phyloP scores from a whole-genome alignment of 106 monocot species.

The Ottelia alismoides region DNA sequence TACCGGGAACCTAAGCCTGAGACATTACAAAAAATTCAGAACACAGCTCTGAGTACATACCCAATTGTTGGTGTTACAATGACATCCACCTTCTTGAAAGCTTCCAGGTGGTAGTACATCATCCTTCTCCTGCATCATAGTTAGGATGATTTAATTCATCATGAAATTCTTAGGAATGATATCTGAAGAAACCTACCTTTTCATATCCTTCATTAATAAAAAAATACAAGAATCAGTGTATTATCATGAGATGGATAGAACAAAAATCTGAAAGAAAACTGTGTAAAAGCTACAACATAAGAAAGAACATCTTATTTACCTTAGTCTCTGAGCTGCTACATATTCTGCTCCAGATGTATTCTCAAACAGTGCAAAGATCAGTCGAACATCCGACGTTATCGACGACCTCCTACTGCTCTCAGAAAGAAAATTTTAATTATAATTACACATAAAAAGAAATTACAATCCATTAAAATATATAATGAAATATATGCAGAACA shows the following conservation, averaged over 20 bases:
- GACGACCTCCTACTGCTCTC: slow-evolving; percentile 41
- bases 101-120: slow-evolving; percentile 89
- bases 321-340: slow-evolving; percentile 82
- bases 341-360: slow-evolving; percentile 73
- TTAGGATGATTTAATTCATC: too few relatives aligned
- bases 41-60: slow-evolving; percentile 29
- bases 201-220: too few relatives aligned
- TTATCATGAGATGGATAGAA: too few relatives aligned
- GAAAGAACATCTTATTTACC: slow-evolving; percentile 43
- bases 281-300: too few relatives aligned
- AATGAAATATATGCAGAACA: background rate
- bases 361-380: slow-evolving; percentile 59
- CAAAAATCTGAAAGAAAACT: too few relatives aligned
- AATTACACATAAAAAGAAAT: too few relatives aligned
- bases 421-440: too few relatives aligned
- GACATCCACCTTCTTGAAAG: slow-evolving; percentile 91
- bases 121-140: slow-evolving; percentile 77
- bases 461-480: background rate
- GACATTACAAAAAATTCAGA: background rate
- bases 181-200: too few relatives aligned
- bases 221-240: too few relatives aligned
- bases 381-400: slow-evolving; percentile 65
- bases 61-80: slow-evolving; percentile 96
- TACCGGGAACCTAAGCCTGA: too few relatives aligned
- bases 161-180: too few relatives aligned